Conservation (phyloP, 2,329 filamentous ascomycete genomes). For the Xylariales sp. region DNA sequence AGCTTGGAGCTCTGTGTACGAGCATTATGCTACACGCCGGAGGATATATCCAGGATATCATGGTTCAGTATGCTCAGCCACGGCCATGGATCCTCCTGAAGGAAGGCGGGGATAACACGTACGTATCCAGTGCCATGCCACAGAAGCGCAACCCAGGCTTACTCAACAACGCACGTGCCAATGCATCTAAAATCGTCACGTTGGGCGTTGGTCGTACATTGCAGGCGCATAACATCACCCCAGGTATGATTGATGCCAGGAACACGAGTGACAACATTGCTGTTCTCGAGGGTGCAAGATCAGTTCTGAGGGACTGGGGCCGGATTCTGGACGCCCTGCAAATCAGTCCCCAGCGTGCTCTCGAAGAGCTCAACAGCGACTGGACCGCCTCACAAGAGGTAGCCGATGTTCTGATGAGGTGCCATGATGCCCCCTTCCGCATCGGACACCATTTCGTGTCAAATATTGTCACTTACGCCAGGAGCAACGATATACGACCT, state of each 20-base stretch:
- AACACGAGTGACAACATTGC: constrained; percentile 5
- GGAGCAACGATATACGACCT: constrained; percentile 2
- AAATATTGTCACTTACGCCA: constrained; percentile 5
- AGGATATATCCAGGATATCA: constrained; percentile 1
- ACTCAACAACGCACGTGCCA: constrained; percentile 5
- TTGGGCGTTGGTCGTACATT: constrained; percentile 3
- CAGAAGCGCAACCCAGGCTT: constrained; percentile 8
- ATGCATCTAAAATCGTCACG: constrained; percentile 2
- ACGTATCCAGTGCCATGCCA: constrained; percentile 6
- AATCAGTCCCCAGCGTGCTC: constrained; percentile 2
- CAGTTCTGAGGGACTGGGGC: constrained; percentile 4
- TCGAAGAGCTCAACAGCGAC: constrained; percentile 7
- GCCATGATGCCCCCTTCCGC: constrained; percentile 3
- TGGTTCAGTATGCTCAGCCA: constrained; percentile 4
- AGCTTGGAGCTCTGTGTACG: constrained; percentile 1
- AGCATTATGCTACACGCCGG: constrained; percentile 6
- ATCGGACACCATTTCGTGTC: constrained; percentile 7
- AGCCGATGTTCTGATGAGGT: constrained; percentile 5
- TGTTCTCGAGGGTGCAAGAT: background rate
- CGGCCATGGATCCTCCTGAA: constrained; percentile 5
- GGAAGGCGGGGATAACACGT: constrained; percentile 4
- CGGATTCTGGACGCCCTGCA: constrained; percentile 1
- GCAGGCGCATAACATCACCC: constrained; percentile 7
- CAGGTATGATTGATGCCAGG: constrained; percentile 6
- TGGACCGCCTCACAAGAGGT: constrained; percentile 8